Conservation (phyloP, 1,139 yeast species). For the Zygosaccharomyces sapae region DNA sequence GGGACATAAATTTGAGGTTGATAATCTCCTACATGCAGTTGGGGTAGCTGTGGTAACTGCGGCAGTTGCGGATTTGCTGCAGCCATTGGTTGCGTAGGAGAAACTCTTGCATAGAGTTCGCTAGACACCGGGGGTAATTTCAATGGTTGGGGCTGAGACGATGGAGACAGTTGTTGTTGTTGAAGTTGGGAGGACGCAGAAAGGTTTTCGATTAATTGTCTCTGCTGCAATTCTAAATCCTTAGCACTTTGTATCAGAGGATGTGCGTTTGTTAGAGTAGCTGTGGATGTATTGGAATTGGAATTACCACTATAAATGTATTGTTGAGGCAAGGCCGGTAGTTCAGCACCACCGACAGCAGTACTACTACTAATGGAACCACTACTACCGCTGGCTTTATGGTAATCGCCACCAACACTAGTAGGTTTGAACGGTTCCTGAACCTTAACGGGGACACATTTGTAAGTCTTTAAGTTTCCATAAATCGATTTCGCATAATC, state of each 20-base stretch:
- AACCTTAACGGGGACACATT: slow-evolving; percentile 30
- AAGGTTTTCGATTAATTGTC: slow-evolving; percentile 21
- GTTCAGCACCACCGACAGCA: neutral
- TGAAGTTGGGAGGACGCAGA: slow-evolving; percentile 8
- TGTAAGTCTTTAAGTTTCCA: slow-evolving; percentile 30
- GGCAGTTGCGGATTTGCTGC: slow-evolving; percentile 10
- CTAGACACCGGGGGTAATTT: slow-evolving; percentile 16
- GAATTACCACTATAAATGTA: slow-evolving; percentile 8
- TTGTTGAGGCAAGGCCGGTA: slow-evolving; percentile 6
- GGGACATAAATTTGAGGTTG: slow-evolving; percentile 18
- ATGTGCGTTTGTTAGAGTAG: neutral
- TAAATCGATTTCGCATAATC: slow-evolving; percentile 33
- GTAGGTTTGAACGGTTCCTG: slow-evolving; percentile 17
- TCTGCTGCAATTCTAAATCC: slow-evolving; percentile 25
- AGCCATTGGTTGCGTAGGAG: slow-evolving; percentile 4
- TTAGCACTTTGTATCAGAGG: slow-evolving; percentile 23
- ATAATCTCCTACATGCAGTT: slow-evolving; percentile 3
- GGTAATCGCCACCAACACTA: neutral
- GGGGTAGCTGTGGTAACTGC: slow-evolving; percentile 11
- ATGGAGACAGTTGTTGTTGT: slow-evolving; percentile 4
- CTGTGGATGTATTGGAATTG: neutral
- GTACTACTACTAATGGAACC: neutral
- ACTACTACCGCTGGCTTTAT: neutral
- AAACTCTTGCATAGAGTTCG: slow-evolving; percentile 11
- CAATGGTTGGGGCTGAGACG: slow-evolving; percentile 6